Evolutionary conservation across 345 rosid species (phyloP), one percentile per base, ranked within the genome.

Genomic region (Hypericum androsaemum): DNA sequence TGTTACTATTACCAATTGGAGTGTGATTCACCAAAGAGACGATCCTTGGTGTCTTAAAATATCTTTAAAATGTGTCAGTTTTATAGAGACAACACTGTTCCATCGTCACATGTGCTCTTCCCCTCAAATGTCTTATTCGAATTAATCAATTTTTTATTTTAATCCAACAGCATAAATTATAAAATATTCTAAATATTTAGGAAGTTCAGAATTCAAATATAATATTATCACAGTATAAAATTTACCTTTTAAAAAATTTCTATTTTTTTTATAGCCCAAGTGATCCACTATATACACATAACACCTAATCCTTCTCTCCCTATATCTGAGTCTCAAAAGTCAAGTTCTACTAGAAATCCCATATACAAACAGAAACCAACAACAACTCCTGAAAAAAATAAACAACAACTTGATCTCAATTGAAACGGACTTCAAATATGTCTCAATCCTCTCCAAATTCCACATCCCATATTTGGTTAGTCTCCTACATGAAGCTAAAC

Each of bases 51-150:
- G 51, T 52, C 62, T 42, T 41, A 28, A 47, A 54, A 32, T 47
- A 16, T 48, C 44, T 39, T 40, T 39, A 46, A 40, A 17, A 10
- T 12, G 28, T 22, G 9, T 1, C 42, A 54, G 44, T 45, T 71
- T 65, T 47, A 52, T 54, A 42, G 67, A 62, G 76, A 69, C 84
- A 70, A 48, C 65, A 59, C 68, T 74, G 72, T 68, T 73, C 59
- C 50, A 42, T 49, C 38, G 62, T 65, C 85, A 80, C 75, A 80
- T 86, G 88, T 68, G 48, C 53, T 59, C 6, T 61, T 56, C 61
- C 60, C 37, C 51, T 41, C 32, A 4, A 22, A 22, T 1, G 32
- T 41, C 8, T 3, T 36, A 5, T 36, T 11, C 12, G 32, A 8
- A 12, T 12, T n/a, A 5, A 14, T 39, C 16, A 36, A 42, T 37